phyloP scores from a whole-genome alignment of 2,329 filamentous ascomycete species.

The Penicillium sumatraense region DNA sequence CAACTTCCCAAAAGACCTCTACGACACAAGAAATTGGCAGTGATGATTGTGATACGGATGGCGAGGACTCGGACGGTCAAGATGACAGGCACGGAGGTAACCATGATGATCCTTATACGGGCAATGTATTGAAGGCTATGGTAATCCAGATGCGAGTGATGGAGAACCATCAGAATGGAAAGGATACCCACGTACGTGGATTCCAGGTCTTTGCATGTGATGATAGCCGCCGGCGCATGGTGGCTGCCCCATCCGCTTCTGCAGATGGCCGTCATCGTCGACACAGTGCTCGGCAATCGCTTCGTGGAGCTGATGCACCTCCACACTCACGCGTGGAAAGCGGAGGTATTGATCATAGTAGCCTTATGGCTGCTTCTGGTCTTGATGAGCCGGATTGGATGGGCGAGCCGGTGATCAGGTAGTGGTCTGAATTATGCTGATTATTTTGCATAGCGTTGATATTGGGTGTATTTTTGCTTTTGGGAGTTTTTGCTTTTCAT shows the following conservation, averaged over 20 bases:
- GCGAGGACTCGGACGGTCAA: constrained; percentile 33
- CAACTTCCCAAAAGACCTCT: constrained; percentile 7
- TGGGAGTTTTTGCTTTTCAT: constrained; percentile 1
- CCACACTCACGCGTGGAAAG: constrained; percentile 23
- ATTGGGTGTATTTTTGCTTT: not conserved
- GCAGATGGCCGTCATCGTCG: constrained; percentile 35
- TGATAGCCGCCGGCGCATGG: constrained; percentile 39
- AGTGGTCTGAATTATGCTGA: not conserved
- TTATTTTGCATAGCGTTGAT: not conserved
- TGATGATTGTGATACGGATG: constrained; percentile 25
- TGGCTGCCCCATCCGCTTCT: constrained; percentile 38
- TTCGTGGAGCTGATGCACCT: constrained; percentile 31
- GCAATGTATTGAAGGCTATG: constrained; percentile 80
- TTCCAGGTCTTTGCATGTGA: constrained; percentile 78
- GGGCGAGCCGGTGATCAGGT: constrained; percentile 53
- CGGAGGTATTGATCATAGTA: constrained; percentile 29
- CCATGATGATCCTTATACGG: constrained; percentile 55
- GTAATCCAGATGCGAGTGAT: constrained; percentile 87
- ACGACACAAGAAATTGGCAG: constrained; percentile 11
- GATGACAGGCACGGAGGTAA: constrained; percentile 27
- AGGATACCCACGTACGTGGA: constrained; percentile 95
- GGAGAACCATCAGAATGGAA: constrained; percentile 98
- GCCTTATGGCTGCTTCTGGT: constrained; percentile 28
- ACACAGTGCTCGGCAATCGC: constrained; percentile 36
- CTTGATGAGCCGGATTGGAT: constrained; percentile 55